Conservation (phyloP, 2,329 filamentous ascomycete species). For the Claviceps citrina region DNA sequence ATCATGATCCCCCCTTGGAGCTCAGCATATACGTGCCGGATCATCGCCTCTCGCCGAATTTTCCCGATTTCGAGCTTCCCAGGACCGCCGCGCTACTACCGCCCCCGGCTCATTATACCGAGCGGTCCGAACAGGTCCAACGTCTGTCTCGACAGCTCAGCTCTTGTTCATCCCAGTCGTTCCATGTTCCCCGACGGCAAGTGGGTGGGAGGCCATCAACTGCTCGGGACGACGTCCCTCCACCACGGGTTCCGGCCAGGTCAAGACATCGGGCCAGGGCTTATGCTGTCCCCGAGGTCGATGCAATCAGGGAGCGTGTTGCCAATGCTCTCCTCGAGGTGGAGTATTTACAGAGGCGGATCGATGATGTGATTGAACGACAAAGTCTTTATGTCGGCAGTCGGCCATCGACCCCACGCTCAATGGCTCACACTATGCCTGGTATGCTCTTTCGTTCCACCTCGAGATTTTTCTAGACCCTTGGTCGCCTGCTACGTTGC, state of each 20-base stretch:
- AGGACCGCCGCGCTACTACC: constrained; percentile 24
- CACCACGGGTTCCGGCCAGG: constrained; percentile 27
- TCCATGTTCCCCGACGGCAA: constrained; percentile 37
- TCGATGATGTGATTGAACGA: constrained; percentile 44
- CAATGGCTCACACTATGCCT: constrained; percentile 17
- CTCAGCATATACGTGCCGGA: constrained; percentile 34
- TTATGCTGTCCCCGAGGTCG: constrained; percentile 30
- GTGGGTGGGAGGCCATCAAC: constrained; percentile 12
- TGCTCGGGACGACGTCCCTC: constrained; percentile 11
- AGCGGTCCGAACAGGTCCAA: constrained; percentile 19
- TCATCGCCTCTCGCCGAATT: constrained; percentile 36
- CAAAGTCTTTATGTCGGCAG: constrained; percentile 41
- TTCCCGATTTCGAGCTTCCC: constrained; percentile 33
- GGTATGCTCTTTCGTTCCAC: constrained; percentile 13
- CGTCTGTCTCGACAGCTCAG: constrained; percentile 25
- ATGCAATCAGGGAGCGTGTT: constrained; percentile 38
- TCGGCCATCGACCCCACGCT: constrained; percentile 36
- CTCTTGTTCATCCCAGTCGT: constrained; percentile 38
- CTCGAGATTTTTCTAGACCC: too few relatives aligned
- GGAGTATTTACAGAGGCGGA: constrained; percentile 42
- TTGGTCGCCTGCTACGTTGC: background rate
- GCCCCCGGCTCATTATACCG: constrained; percentile 18
- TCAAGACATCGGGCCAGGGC: constrained; percentile 25
- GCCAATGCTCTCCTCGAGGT: constrained; percentile 43
- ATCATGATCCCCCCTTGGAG: constrained; percentile 36